phyloP scores from a whole-genome alignment of 345 rosid species.

The Eucalyptus caleyi region DNA sequence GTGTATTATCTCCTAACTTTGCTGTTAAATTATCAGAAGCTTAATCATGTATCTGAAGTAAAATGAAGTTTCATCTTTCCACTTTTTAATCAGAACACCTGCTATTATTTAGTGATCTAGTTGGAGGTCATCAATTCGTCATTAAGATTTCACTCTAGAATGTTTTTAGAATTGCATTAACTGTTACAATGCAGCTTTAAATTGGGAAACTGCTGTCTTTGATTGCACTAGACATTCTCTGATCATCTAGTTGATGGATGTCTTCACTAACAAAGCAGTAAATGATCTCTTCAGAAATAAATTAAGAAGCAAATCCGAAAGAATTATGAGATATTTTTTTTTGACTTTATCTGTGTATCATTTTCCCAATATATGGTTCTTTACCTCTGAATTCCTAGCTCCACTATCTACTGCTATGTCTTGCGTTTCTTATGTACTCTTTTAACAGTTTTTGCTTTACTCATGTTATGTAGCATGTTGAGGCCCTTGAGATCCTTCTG shows the following conservation, averaged over 20 bases:
- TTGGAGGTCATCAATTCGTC: neutral
- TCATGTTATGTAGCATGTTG: constrained; percentile 55
- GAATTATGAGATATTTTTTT: neutral
- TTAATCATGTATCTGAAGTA: neutral
- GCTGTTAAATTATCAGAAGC: neutral
- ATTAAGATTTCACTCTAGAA: neutral
- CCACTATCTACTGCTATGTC: neutral
- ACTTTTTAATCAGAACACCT: neutral
- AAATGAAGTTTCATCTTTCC: neutral
- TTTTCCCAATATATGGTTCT: neutral
- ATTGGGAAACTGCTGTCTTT: neutral
- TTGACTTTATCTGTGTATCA: neutral
- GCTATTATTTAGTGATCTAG: neutral
- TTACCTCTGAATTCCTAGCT: neutral
- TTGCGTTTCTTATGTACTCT: neutral
- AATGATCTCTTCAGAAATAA: neutral
- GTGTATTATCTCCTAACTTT: neutral
- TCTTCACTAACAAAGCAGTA: neutral
- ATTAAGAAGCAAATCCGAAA: neutral
- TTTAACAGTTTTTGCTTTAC: neutral
- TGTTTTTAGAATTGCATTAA: neutral
- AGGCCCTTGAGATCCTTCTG: constrained; percentile 97
- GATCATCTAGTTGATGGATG: neutral
- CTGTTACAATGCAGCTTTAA: neutral
- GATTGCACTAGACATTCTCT: neutral